Evolutionary conservation across 768 basidiomycete genomes (phyloP), one percentile per base, ranked within the genome.

Genomic region (Hysterangium stoloniferum): DNA sequence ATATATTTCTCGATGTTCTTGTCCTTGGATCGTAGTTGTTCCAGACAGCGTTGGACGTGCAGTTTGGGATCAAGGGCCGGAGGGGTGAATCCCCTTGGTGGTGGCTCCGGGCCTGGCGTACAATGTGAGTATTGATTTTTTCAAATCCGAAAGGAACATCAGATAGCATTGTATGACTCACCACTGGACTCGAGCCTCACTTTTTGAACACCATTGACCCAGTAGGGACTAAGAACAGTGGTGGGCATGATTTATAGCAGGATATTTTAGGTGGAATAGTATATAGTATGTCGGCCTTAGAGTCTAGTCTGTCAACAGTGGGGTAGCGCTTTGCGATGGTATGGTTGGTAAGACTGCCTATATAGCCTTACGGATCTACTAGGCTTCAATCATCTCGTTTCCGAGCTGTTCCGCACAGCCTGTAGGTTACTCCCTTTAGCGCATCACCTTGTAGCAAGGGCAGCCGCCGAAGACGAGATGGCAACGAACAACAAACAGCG

Each of bases 1-100:
- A 90, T 86, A 68, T 95, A 84, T 69, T 89, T 86, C 62, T 92
- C 87, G 35, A 93, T 78, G 52, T 66, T 62, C 63, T 77, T 79
- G 62, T 80, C 76, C 65, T 89, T 89, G 15, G 83, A 82, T 44
- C 81, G 81, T 7, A 90, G 67, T 64, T 90, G 87, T n/a, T 64
- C 65, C 51, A 87, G 65, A 60, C 78, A 79, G 45, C 87, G 82
- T 19, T 71, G 52, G 31, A 68, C 62, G 58, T 88, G 86, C 24
- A 79, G 59, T 5, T 66, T 57, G 2, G 68, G 66, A 37, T 80
- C 70, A 43, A 83, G 70, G 4, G 70, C 73, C 3, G 82, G 78
- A 25, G 87, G 87, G 1, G 75, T 63, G 29, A 82, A 65, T 19
- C 87, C 86, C 42, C 65, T 69, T n/a, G 68, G 69, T 17, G 37